Evolutionary conservation across 768 basidiomycete genomes (phyloP).

Genomic region (Amanita pallidorosea): DNA sequence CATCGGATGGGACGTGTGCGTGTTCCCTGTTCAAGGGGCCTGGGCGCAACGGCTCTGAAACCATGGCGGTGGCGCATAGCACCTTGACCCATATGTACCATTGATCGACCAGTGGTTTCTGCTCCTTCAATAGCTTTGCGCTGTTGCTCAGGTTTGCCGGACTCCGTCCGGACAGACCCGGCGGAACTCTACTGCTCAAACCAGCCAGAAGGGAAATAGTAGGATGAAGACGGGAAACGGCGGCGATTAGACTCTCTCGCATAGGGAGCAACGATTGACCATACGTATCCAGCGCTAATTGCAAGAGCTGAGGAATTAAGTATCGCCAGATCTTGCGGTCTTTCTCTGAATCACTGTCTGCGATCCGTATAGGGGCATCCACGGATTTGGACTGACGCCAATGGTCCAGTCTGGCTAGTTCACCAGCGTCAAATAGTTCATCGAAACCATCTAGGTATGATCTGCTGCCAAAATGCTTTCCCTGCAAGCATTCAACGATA

Average conservation of each 20-base stretch:
- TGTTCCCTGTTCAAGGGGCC: slow-evolving; percentile 53
- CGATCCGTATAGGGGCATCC: slow-evolving; percentile 56
- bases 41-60: slow-evolving; percentile 49
- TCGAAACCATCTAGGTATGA: slow-evolving; percentile 51
- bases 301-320: slow-evolving; percentile 57
- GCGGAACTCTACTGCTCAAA: slow-evolving; percentile 45
- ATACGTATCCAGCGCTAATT: slow-evolving; percentile 38
- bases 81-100: slow-evolving; percentile 81
- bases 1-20: slow-evolving; percentile 57
- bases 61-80: slow-evolving; percentile 71
- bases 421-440: slow-evolving; percentile 51
- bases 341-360: slow-evolving; percentile 55
- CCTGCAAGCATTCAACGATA: slow-evolving; percentile 45
- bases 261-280: slow-evolving; percentile 36
- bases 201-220: slow-evolving; percentile 67
- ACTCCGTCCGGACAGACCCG: slow-evolving; percentile 30
- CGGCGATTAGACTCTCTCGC: slow-evolving; percentile 58
- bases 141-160: slow-evolving; percentile 35
- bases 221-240: slow-evolving; percentile 61
- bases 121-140: slow-evolving; percentile 41
- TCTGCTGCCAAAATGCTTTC: slow-evolving; percentile 30
- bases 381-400: slow-evolving; percentile 49
- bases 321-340: slow-evolving; percentile 71
- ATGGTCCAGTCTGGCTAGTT: slow-evolving; percentile 50
- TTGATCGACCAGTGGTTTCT: slow-evolving; percentile 53